Evolutionary conservation across 176 grass and related monocot genomes (phyloP).

Genomic region (Chloris gayana): DNA sequence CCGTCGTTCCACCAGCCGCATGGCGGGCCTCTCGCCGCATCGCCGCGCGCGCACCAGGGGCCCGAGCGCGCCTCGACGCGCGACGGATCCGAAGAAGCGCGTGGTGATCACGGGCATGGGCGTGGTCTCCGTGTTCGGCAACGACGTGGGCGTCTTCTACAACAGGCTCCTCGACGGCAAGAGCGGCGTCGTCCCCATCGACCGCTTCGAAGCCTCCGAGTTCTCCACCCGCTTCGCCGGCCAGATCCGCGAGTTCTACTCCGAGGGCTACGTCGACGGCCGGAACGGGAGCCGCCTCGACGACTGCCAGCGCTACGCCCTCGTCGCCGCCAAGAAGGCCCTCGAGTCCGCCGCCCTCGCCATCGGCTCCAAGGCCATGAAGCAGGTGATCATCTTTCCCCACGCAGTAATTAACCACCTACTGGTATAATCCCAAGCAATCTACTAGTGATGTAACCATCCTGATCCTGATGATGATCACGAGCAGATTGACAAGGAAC

Average conservation of each 20-base stretch:
- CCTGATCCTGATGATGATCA: neutral
- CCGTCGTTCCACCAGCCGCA: neutral
- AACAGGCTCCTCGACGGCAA: conserved; percentile 41
- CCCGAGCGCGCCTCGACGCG: conserved; percentile 18
- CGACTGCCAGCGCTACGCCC: conserved; percentile 49
- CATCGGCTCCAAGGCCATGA: conserved; percentile 24
- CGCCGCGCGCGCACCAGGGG: neutral
- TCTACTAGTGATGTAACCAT: neutral
- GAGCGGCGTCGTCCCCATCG: conserved; percentile 40
- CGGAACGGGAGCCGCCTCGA: conserved; percentile 50
- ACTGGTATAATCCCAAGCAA: too few relatives aligned
- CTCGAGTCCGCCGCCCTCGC: conserved; percentile 51
- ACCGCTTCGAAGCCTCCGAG: conserved; percentile 37
- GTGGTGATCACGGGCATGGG: conserved; percentile 61
- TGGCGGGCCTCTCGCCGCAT: neutral
- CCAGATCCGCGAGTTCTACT: conserved; percentile 49
- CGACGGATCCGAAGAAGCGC: conserved; percentile 58
- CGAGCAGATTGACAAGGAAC: conserved; percentile 31
- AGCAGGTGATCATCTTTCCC: conserved; percentile 32
- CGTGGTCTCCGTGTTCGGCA: conserved; percentile 63
- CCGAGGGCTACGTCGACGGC: conserved; percentile 46
- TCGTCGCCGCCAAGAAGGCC: conserved; percentile 59
- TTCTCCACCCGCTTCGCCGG: conserved; percentile 46
- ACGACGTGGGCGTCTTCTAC: conserved; percentile 41
- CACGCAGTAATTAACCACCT: neutral